Conservation (phyloP, 371 early-diverging fungal species). For the Syncephalastrum contaminatum region DNA sequence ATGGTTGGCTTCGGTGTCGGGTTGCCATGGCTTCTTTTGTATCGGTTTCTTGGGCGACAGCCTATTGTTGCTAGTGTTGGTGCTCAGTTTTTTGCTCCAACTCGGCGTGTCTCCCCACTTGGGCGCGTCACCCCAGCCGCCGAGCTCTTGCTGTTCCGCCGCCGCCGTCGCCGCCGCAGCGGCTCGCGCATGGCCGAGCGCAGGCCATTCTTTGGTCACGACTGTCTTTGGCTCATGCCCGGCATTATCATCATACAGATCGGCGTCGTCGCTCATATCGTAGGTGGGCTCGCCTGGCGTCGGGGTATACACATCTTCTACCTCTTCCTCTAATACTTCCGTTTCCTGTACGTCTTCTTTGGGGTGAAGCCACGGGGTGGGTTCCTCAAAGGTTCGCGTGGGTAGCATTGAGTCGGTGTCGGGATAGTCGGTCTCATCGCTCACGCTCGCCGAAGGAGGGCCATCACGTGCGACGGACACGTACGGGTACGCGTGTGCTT, state of each 20-base stretch:
- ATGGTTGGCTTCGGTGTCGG: constrained; percentile 5
- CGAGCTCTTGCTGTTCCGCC: constrained; percentile 9
- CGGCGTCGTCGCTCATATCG: no score
- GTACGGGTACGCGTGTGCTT: not conserved
- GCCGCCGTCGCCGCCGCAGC: not conserved
- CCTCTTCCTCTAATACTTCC: not conserved
- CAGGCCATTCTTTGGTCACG: constrained; percentile 4
- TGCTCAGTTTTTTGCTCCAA: not conserved
- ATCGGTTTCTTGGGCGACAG: not conserved
- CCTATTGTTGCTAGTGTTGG: no score
- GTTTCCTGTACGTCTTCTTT: constrained; percentile 7
- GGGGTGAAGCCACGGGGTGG: not conserved
- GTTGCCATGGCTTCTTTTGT: constrained; percentile 9
- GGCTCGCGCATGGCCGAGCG: not conserved
- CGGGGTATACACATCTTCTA: not conserved
- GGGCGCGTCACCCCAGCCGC: constrained; percentile 27
- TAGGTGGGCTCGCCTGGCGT: no score
- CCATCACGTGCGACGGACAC: not conserved
- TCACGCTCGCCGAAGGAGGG: not conserved
- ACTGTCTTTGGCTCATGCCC: no score
- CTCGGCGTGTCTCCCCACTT: not conserved
- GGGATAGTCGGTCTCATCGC: no score
- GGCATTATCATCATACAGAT: no score
- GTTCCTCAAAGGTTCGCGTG: not conserved
- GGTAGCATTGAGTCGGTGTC: not conserved